Percentiles rank a stretch among this genome's conserved stretches.
These are phyloP conservation scores for Coriolopsis trogii DNA, from an alignment of 1,284 basidiomycete species.

Conservation along the genomic window DNA sequence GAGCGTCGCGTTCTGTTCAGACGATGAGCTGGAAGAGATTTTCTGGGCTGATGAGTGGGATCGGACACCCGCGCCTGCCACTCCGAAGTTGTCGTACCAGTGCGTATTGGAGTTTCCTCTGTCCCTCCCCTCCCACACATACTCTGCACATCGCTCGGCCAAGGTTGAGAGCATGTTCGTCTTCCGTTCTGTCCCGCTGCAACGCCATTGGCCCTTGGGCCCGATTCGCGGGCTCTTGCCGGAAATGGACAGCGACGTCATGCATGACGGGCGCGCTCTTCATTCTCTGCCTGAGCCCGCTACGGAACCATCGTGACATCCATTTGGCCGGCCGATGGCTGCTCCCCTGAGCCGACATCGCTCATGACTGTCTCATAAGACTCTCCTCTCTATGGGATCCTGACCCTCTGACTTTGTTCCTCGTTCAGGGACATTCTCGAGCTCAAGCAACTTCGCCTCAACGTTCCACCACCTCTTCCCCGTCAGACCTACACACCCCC, in stretches of 20 bases:
- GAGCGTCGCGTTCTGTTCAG: constrained; percentile 57
- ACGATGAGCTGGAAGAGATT: constrained; percentile 48
- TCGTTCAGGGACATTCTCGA: constrained; percentile 39
- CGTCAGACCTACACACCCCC: constrained; percentile 31
- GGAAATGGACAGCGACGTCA: constrained; percentile 19
- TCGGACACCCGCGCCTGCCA: constrained; percentile 43
- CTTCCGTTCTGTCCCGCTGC: neutral
- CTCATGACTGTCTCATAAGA: too few relatives aligned
- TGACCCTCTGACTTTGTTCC: neutral
- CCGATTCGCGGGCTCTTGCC: neutral
- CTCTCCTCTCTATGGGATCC: too few relatives aligned
- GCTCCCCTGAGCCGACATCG: neutral
- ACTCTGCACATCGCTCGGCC: too few relatives aligned
- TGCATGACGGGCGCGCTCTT: constrained; percentile 12
- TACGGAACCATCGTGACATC: neutral
- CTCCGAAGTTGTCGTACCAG: constrained; percentile 40
- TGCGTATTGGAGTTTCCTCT: constrained; percentile 25
- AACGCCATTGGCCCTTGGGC: neutral
- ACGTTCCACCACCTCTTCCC: constrained; percentile 31
- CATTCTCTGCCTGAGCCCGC: neutral
- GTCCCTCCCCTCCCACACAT: neutral
- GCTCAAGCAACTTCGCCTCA: constrained; percentile 40
- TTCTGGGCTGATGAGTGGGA: constrained; percentile 73
- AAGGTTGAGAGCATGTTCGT: too few relatives aligned
- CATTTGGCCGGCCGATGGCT: neutral